Base-by-base conservation (phyloP, 768 basidiomycete species). In the Lactarius psammicola region DNA sequence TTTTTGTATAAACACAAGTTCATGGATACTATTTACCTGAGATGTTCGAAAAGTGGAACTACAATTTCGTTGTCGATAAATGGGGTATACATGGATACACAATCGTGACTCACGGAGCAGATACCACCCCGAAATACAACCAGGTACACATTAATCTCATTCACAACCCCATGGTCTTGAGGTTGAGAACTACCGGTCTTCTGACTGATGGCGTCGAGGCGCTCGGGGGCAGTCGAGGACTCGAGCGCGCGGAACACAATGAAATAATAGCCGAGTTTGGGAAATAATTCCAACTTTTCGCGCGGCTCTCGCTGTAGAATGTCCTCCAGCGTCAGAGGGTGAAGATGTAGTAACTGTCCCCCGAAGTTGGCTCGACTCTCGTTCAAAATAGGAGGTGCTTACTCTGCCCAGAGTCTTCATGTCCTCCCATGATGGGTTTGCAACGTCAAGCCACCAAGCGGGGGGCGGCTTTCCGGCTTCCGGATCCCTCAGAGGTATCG, bases 11-110 rank as follows among this genome's bases (percentile, higher is more conserved):
- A 56, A 60, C n/a, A 26, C 40, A 66, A 63, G 73, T 62, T 54
- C 30, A 46, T 15, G 20, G 23, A 1, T 20, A 11, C n/a, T 20
- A 56, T 68, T 54, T 20, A 85, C 85, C 84, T 63, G 88, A 88
- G 60, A 94, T 86, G 72, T 95, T 90, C 57, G 89, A 88, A 72
- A 90, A 95, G 78, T 95, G 94, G 74, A 97, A 96, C 94, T 94
- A 71, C 18, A 30, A 59, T 5, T n/a, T 10, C 31, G 54, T 68
- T 49, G 31, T 59, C 31, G n/a, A 46, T 54, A 28, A 34, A 38
- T 46, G 54, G 44, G 46, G 49, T 33, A 38, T 15, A 51, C 30
- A 53, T 20, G 26, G 40, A 51, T 30, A 44, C 8, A 5, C n/a
- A 30, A 40, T 6, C 18, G 31, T 23, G 42, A 80, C 87, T 71